Percentiles rank a stretch among this genome's conserved stretches.
Conservation (phyloP, 2,329 filamentous ascomycete species). For the Grosmannia serpens region DNA sequence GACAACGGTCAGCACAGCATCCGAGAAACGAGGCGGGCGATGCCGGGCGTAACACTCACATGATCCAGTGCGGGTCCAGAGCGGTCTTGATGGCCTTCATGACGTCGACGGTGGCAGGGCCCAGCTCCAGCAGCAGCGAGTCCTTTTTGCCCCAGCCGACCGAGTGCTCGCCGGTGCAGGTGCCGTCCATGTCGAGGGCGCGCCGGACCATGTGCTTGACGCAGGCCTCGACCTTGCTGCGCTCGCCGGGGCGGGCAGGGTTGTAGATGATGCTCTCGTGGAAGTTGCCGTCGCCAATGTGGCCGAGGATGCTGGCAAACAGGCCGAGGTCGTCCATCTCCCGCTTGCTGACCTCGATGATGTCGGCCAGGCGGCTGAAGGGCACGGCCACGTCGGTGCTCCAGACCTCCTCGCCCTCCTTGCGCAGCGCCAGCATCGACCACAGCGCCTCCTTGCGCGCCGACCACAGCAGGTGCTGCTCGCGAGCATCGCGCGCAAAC, state of each 20-base stretch:
- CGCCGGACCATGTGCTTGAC: conserved; percentile 84
- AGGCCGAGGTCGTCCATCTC: conserved; percentile 78
- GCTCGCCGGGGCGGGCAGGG: conserved; percentile 54
- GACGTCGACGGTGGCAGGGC: conserved; percentile 65
- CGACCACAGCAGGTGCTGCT: conserved; percentile 68
- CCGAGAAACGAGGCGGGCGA: background rate
- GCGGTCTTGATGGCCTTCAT: conserved; percentile 79
- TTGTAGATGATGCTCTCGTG: conserved; percentile 89
- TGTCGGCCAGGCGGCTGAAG: conserved; percentile 61
- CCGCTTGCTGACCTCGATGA: conserved; percentile 74
- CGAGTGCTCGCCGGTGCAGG: conserved; percentile 81
- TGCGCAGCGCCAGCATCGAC: conserved; percentile 64
- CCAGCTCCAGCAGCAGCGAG: conserved; percentile 67
- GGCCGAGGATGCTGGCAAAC: conserved; percentile 79
- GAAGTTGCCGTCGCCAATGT: conserved; percentile 91
- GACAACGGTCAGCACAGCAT: background rate
- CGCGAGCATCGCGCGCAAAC: conserved; percentile 59
- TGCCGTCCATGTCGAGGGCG: conserved; percentile 90
- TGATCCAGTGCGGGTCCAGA: conserved; percentile 74
- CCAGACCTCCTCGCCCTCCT: conserved; percentile 59
- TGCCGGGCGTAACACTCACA: conserved; percentile 27
- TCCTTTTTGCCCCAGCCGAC: conserved; percentile 81
- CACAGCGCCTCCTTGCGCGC: conserved; percentile 76
- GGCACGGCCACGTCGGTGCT: conserved; percentile 79
- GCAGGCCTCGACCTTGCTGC: conserved; percentile 64